A percentile compares a stretch with the other conserved stretches of the same genome.
Evolutionary conservation across 2,329 filamentous ascomycete species (phyloP).

Genomic region (Purpureocillium takamizusanense): DNA sequence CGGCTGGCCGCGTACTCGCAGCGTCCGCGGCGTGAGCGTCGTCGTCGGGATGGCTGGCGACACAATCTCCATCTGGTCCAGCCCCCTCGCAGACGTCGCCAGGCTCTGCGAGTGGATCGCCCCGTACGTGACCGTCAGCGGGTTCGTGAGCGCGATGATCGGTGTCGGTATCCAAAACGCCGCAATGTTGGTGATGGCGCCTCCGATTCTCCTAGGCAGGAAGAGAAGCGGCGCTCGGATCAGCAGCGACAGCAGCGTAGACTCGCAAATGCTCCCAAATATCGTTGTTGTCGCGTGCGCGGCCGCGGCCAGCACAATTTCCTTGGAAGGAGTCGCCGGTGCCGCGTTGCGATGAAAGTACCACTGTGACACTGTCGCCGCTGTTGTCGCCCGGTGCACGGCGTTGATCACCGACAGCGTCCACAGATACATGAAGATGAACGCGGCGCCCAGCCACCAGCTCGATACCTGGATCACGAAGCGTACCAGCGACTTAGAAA

Average conservation of each 20-base stretch:
- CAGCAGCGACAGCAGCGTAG: conserved; percentile 69
- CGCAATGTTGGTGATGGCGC: conserved; percentile 61
- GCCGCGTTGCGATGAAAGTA: conserved; percentile 90
- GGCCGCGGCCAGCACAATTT: conserved; percentile 77
- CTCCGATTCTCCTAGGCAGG: conserved; percentile 60
- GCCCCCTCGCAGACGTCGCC: conserved; percentile 63
- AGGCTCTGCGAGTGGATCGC: conserved; percentile 88
- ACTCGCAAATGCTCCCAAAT: conserved; percentile 86
- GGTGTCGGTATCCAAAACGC: conserved; percentile 79
- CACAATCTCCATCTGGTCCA: conserved; percentile 77
- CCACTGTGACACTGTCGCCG: conserved; percentile 95
- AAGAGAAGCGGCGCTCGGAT: conserved; percentile 80
- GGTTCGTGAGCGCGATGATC: conserved; percentile 79
- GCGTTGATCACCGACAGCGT: conserved; percentile 80
- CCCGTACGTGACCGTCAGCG: conserved; percentile 83
- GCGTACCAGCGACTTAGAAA: conserved; percentile 48
- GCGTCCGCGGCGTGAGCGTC: conserved; percentile 51
- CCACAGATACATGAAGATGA: conserved; percentile 93
- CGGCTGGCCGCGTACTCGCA: conserved; percentile 31
- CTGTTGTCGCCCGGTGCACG: conserved; percentile 83
- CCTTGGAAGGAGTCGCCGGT: conserved; percentile 66
- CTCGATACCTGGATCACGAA: conserved; percentile 83
- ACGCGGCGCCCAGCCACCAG: conserved; percentile 92
- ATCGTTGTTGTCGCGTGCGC: conserved; percentile 76
- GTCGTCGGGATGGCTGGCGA: conserved; percentile 65